These are phyloP conservation scores for Somion occarium DNA, from an alignment of 1,284 basidiomycete species.

Conservation along the genomic window DNA sequence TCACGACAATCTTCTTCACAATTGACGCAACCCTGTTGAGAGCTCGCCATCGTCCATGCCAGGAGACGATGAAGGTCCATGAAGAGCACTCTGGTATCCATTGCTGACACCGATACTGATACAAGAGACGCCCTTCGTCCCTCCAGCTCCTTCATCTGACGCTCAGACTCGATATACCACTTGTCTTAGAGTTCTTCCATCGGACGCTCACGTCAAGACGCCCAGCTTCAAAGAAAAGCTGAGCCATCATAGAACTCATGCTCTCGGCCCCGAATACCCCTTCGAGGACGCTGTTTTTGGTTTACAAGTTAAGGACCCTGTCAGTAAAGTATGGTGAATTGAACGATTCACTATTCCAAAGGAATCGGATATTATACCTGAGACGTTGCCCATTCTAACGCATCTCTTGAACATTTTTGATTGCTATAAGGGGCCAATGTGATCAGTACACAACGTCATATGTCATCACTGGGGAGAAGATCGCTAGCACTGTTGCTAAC, in stretches of 20 bases:
- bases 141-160: slow-evolving; percentile 16
- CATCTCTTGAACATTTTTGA: too few relatives aligned
- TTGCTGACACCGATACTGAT: slow-evolving; percentile 21
- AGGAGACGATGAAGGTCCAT: slow-evolving; percentile 19
- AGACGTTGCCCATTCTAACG: too few relatives aligned
- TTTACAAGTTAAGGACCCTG: too few relatives aligned
- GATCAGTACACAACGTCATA: too few relatives aligned
- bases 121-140: slow-evolving; percentile 15
- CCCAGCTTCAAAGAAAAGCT: slow-evolving; percentile 22
- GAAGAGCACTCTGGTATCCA: slow-evolving; percentile 19
- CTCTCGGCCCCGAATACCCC: slow-evolving; percentile 21
- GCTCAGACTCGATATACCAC: slow-evolving; percentile 18
- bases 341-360: too few relatives aligned
- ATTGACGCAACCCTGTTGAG: slow-evolving; percentile 17
- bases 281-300: too few relatives aligned
- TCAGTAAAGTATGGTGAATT: too few relatives aligned
- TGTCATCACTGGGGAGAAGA: too few relatives aligned
- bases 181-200: slow-evolving; percentile 22
- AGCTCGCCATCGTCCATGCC: slow-evolving; percentile 15
- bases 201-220: slow-evolving; percentile 17
- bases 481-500: too few relatives aligned
- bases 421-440: too few relatives aligned
- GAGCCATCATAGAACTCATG: slow-evolving; percentile 23
- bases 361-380: too few relatives aligned
- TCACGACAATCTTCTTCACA: slow-evolving; percentile 16